Base-by-base conservation (phyloP, 495 filamentous ascomycete species). In the Penicillium riverlandense region DNA sequence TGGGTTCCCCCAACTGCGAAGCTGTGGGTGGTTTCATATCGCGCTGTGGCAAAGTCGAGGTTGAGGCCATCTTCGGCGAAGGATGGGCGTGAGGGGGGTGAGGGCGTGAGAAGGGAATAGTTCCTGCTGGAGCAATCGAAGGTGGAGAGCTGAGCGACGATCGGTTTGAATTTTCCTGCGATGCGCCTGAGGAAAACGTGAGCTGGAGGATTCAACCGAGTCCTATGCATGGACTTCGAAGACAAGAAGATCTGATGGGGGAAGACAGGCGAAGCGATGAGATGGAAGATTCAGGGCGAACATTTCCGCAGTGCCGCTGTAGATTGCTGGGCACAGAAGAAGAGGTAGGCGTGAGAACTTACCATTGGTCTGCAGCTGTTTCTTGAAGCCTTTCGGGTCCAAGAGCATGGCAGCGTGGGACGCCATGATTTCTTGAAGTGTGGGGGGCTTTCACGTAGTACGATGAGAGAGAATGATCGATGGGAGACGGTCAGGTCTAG, bases 351-450 rank as follows among this genome's bases (percentile, higher is more conserved):
- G 22, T 22, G 22, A 22, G 22, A 22, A 22, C 22, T 55, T 70
- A 72, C 69, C 66, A 54, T 63, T 62, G 14, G 51, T 52, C 32
- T 61, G 51, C 8, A 55, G 37, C 40, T 52, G 50, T 48, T 64
- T 66, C 44, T 54, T 65, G 48, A 63, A 62, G 35, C 47, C 58
- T 47, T 64, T 62, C 29, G 67, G 70, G 44, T 71, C 61, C 48
- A 71, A 44, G 30, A 71, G 58, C 66, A 71, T 68, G 29, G 66
- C 65, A 28, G 70, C 61, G 37, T 65, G 51, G 31, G 68, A 70
- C 31, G 62, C 66, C 70, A 73, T 71, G 49, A 13, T 55, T 55
- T 41, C 42, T 42, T 48, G 14, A 13, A 6, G 22, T 22, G 3
- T 22, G 27, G 11, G 10, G 7, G n/a, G 13, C 4, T 34, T 3